A percentile compares a stretch with the other conserved stretches of the same genome.
These are phyloP conservation scores for Aspergillus cavernicola DNA, from an alignment of 495 filamentous ascomycete species.

Conservation along the genomic window DNA sequence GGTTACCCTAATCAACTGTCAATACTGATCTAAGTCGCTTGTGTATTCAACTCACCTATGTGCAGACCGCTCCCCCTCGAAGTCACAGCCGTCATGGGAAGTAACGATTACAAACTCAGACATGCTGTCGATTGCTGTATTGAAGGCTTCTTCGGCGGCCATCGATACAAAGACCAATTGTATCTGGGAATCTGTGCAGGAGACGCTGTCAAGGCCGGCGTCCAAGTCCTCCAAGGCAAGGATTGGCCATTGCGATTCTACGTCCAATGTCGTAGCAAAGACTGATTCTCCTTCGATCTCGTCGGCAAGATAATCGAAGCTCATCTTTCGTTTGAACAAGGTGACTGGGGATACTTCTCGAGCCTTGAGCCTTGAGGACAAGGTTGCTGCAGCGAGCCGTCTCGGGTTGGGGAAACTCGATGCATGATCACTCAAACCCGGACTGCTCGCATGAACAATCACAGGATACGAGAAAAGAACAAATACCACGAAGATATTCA, in stretches of 20 bases:
- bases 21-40: background rate
- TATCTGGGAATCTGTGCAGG: conserved; percentile 16
- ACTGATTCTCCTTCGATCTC: background rate
- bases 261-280: conserved; percentile 7
- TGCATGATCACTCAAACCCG: background rate
- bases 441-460: background rate
- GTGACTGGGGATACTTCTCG: background rate
- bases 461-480: background rate
- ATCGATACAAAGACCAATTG: conserved; percentile 15
- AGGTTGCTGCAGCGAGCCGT: conserved; percentile 8
- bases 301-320: conserved; percentile 7
- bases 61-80: conserved; percentile 22
- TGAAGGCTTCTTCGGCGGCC: background rate
- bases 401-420: background rate
- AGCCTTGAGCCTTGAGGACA: background rate
- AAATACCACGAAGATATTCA: background rate
- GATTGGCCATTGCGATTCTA: conserved; percentile 22
- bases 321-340: background rate
- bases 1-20: background rate
- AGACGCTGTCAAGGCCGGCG: conserved; percentile 17
- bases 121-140: conserved; percentile 2
- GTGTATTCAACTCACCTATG: conserved; percentile 18
- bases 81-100: conserved; percentile 27
- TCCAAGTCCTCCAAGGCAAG: conserved; percentile 27
- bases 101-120: conserved; percentile 25